Evolutionary conservation across 208 protist species (phyloP).

Genomic region (Leishmania gerbilli): DNA sequence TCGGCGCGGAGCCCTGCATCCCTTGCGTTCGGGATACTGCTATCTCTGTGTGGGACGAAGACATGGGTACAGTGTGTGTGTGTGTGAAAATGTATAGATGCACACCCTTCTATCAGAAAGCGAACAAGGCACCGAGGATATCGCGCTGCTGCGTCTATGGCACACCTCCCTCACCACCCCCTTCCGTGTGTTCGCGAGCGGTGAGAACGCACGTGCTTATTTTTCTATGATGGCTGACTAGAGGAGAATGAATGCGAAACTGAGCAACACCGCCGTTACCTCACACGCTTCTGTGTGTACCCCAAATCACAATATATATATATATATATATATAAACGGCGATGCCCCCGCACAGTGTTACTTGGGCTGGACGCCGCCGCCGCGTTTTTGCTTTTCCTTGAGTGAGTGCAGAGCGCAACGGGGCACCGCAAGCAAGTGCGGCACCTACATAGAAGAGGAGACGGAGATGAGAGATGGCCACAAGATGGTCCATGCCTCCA

Average conservation of each 20-base stretch:
- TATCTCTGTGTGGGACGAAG: neutral
- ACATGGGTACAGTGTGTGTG: neutral
- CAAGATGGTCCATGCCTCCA: too few species aligned
- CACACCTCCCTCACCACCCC: neutral
- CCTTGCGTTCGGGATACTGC: neutral
- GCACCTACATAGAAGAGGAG: neutral
- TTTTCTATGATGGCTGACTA: neutral
- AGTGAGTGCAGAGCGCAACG: neutral
- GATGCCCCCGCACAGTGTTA: neutral
- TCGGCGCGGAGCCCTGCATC: neutral
- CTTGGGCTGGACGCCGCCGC: too few species aligned
- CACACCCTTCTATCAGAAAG: neutral
- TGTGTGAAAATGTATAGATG: neutral
- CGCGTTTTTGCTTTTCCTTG: neutral
- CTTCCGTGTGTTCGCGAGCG: neutral
- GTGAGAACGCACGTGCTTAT: neutral
- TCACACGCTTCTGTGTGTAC: neutral
- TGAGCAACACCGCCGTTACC: neutral
- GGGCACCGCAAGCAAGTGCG: neutral
- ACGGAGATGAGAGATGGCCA: neutral
- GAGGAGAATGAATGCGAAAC: neutral
- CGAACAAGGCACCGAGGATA: neutral
- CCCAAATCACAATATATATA: neutral
- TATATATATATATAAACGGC: neutral
- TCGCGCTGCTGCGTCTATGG: constrained; percentile 1